Percentiles rank a stretch among this genome's conserved stretches.
Conservation (phyloP, 768 basidiomycete genomes). For the Mycena epipterygia region DNA sequence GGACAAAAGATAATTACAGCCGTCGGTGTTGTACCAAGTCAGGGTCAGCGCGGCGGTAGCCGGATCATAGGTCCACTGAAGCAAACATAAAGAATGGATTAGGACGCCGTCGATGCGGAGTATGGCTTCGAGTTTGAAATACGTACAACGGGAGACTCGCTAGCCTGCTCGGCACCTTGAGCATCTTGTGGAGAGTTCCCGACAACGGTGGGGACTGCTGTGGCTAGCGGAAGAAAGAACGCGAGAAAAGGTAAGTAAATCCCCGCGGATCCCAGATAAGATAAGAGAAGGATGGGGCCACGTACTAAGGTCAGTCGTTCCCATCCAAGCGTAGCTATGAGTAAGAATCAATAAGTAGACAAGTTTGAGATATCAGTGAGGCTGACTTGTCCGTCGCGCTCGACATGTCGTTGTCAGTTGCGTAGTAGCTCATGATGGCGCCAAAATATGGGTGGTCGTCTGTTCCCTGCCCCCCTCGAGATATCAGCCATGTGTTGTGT, state of each 20-base stretch:
- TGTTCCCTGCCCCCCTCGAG: not conserved
- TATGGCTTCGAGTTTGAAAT: not conserved
- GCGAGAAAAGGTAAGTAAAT: no score
- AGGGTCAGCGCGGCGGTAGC: no score
- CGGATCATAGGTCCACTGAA: no score
- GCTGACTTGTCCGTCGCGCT: not conserved
- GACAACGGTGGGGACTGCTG: not conserved
- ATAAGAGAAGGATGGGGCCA: no score
- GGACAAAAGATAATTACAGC: no score
- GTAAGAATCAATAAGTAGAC: not conserved
- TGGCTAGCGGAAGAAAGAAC: not conserved
- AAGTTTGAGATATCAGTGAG: not conserved
- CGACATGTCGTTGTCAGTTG: not conserved
- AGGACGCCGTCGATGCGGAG: no score
- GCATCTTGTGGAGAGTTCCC: not conserved
- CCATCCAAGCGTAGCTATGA: not conserved
- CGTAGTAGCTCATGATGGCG: not conserved
- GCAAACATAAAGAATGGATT: no score
- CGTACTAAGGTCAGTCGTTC: not conserved
- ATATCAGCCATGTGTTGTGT: not conserved
- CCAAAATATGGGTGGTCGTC: not conserved
- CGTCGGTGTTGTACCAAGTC: no score
- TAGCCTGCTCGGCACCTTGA: not conserved
- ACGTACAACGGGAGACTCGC: not conserved
- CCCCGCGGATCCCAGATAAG: no score